A percentile compares a stretch with the other conserved stretches of the same genome.
phyloP scores from a whole-genome alignment of 768 basidiomycete species.

The Kwoniella heveanensis region DNA sequence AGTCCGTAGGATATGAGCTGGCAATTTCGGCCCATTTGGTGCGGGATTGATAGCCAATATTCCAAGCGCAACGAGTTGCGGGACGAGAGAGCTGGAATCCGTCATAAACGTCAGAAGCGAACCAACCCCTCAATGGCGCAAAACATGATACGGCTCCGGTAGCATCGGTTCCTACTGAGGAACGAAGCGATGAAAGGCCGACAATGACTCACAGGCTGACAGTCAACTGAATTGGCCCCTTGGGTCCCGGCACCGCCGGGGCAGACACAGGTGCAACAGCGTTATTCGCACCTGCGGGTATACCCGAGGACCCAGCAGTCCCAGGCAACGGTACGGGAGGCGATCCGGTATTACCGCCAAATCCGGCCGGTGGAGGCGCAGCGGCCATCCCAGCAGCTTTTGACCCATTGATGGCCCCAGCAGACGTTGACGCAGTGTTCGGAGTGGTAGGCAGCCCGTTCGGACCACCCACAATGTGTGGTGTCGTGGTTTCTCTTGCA shows the following conservation, averaged over 20 bases:
- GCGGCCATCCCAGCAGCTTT: background rate
- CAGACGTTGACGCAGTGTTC: background rate
- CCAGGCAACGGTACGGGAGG: constrained; percentile 2
- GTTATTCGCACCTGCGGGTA: too few relatives aligned
- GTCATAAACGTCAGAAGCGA: too few relatives aligned
- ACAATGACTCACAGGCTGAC: constrained; percentile 19
- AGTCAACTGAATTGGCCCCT: constrained; percentile 18
- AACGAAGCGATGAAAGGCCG: background rate
- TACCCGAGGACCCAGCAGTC: background rate
- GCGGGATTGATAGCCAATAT: constrained; percentile 10
- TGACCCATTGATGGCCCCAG: background rate
- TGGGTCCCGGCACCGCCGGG: too few relatives aligned
- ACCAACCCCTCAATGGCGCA: too few relatives aligned
- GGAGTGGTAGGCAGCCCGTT: constrained; percentile 9
- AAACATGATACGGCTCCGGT: background rate
- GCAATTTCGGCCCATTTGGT: constrained; percentile 18
- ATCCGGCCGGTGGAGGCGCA: background rate
- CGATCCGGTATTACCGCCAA: background rate
- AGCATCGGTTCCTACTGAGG: too few relatives aligned
- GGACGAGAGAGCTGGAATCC: constrained; percentile 20
- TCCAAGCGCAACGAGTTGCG: constrained; percentile 22
- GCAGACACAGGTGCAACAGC: too few relatives aligned
- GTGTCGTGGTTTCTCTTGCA: constrained; percentile 16
- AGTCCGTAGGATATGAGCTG: constrained; percentile 18
- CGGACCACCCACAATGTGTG: constrained; percentile 14